Conservation (phyloP, 148 eudicot genomes). For the Vaccinium myrtillus region DNA sequence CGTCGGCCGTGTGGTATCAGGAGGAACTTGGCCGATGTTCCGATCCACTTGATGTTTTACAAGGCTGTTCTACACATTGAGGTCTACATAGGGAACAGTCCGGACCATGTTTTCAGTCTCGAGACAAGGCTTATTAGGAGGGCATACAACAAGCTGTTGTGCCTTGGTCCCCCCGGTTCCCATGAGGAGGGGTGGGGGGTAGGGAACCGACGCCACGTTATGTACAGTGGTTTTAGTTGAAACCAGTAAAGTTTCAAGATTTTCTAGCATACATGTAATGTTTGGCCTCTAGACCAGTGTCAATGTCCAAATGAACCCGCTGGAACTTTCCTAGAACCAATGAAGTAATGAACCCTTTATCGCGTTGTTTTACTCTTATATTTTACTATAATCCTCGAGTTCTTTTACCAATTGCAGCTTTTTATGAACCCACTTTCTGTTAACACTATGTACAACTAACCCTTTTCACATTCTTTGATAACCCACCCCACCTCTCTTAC, state of each 20-base stretch:
- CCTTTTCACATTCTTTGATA: background rate
- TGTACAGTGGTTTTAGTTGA: background rate
- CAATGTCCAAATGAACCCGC: background rate
- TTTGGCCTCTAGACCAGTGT: background rate
- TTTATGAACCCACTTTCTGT: background rate
- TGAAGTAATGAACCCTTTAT: background rate
- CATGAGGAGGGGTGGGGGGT: too few species aligned
- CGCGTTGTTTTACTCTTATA: background rate
- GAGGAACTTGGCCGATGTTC: too few species aligned
- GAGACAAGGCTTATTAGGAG: background rate
- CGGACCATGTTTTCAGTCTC: background rate
- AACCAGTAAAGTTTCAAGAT: background rate
- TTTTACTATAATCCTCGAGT: too few species aligned
- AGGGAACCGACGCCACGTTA: too few species aligned
- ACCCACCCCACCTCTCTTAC: background rate
- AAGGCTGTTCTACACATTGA: background rate
- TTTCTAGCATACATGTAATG: background rate
- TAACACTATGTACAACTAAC: background rate
- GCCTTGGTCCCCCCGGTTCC: too few species aligned
- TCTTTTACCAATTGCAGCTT: background rate
- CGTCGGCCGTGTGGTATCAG: too few species aligned
- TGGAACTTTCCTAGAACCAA: background rate
- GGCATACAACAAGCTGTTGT: background rate
- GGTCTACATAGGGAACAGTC: background rate
- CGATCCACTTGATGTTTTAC: too few species aligned